These are phyloP conservation scores for Mucor velutinosus DNA, from an alignment of 371 early-diverging fungal species.

Conservation along the genomic window DNA sequence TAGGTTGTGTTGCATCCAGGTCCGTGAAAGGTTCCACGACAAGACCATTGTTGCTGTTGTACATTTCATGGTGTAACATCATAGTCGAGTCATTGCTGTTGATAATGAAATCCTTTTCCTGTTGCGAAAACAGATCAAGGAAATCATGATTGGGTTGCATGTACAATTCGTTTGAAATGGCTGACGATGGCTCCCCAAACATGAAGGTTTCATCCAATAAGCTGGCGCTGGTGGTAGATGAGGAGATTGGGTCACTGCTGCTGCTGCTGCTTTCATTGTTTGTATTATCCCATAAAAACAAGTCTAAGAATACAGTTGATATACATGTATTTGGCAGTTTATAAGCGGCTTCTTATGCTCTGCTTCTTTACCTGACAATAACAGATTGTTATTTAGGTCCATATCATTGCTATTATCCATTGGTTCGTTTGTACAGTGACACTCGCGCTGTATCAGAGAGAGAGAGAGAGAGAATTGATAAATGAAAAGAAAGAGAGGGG, in stretches of 20 bases:
- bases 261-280: not conserved
- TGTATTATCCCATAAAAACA: slow-evolving; percentile 13
- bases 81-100: not conserved
- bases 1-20: not conserved
- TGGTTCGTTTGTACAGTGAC: not conserved
- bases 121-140: slow-evolving; percentile 1
- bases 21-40: slow-evolving; percentile 14
- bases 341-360: not conserved
- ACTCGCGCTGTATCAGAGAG: not conserved
- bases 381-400: not conserved
- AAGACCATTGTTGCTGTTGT: not conserved
- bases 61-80: slow-evolving; percentile 6
- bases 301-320: not conserved
- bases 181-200: not conserved
- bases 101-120: slow-evolving; percentile 3
- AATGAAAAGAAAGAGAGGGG: not conserved
- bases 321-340: not conserved
- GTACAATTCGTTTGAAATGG: not conserved
- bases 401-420: not conserved
- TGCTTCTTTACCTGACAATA: slow-evolving; percentile 10
- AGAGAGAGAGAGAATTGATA: not conserved
- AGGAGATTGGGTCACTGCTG: not conserved
- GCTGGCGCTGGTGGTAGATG: not conserved
- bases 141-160: not conserved
- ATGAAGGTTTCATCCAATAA: not conserved